These are phyloP conservation scores for Penicillium roqueforti DNA, from an alignment of 495 filamentous ascomycete genomes.

Conservation along the genomic window DNA sequence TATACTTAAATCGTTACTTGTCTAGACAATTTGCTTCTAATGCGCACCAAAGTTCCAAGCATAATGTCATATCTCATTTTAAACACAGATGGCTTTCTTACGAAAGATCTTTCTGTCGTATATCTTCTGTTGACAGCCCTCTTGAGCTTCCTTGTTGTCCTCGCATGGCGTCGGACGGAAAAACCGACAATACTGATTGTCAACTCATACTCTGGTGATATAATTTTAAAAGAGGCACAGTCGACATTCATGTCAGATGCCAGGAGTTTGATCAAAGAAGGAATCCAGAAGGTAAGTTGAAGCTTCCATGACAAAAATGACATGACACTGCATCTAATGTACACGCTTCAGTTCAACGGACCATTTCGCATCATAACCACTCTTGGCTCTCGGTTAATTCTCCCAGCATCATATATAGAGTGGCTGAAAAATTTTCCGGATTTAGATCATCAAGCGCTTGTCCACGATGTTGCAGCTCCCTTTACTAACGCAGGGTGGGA, in stretches of 20 bases:
- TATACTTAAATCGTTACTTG: neutral
- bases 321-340: neutral
- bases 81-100: neutral
- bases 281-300: neutral
- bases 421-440: conserved; percentile 12
- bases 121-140: neutral
- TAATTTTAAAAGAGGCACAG: neutral
- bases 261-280: neutral
- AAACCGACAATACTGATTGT: neutral
- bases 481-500: neutral
- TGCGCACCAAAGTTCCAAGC: neutral
- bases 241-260: neutral
- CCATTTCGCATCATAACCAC: conserved; percentile 12
- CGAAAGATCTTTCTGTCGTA: neutral
- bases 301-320: neutral
- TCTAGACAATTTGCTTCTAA: neutral
- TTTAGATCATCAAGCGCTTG: conserved; percentile 12
- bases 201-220: neutral
- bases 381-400: conserved; percentile 10
- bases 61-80: neutral
- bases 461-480: conserved; percentile 2
- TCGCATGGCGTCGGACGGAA: neutral
- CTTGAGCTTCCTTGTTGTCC: neutral
- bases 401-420: conserved; percentile 8
- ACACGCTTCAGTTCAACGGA: conserved; percentile 7